Conservation (phyloP, 2,329 filamentous ascomycete genomes). For the Aspergillus viridinutans region DNA sequence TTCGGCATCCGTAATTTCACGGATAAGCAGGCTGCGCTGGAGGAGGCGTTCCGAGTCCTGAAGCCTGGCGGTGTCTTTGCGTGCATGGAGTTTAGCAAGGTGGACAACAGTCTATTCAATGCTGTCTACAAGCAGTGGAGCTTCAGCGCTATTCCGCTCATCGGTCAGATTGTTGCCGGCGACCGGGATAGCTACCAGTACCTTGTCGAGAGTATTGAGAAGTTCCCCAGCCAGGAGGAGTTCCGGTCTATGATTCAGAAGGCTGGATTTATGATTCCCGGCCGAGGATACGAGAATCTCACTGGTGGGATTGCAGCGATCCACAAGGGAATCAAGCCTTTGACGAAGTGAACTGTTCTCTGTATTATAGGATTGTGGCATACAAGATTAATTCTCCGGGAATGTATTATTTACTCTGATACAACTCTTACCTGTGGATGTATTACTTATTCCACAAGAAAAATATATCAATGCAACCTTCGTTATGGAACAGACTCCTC, state of each 20-base stretch:
- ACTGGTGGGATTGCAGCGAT: constrained; percentile 92
- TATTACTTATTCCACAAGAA: background rate
- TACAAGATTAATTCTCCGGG: background rate
- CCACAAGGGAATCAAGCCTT: constrained; percentile 89
- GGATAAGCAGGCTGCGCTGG: constrained; percentile 76
- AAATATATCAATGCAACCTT: background rate
- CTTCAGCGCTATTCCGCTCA: constrained; percentile 88
- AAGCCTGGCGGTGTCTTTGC: constrained; percentile 95
- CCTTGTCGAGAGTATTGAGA: constrained; percentile 94
- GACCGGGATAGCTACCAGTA: constrained; percentile 98
- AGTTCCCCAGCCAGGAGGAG: constrained; percentile 79
- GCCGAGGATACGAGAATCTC: constrained; percentile 80
- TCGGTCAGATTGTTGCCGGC: constrained; percentile 89
- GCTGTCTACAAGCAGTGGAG: constrained; percentile 92
- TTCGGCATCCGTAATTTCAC: constrained; percentile 98
- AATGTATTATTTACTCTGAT: background rate
- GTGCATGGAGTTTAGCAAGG: constrained; percentile 91
- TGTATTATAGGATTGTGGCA: background rate
- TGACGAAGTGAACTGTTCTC: background rate
- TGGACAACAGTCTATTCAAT: constrained; percentile 73
- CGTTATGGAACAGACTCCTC: background rate
- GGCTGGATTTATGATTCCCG: constrained; percentile 81
- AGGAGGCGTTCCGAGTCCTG: constrained; percentile 80
- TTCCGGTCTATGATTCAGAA: constrained; percentile 60
- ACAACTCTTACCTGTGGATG: background rate